Conservation (phyloP, 208 protist species). For the Leishmania major region DNA sequence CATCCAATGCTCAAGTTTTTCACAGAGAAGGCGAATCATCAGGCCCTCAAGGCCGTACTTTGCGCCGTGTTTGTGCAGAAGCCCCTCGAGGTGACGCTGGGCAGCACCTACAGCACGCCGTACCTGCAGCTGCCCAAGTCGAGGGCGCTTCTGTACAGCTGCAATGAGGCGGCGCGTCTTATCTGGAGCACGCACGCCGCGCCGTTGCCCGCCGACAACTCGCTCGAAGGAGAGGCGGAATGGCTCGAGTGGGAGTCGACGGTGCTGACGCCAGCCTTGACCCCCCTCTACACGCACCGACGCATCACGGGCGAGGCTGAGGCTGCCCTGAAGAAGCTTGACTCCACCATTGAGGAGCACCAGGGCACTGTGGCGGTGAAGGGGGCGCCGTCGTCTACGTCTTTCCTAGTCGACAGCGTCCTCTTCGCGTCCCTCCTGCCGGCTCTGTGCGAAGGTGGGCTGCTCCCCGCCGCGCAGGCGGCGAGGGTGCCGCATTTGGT, state of each 20-base stretch:
- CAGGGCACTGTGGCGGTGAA: constrained; percentile 28
- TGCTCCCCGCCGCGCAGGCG: constrained; percentile 51
- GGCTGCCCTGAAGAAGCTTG: constrained; percentile 59
- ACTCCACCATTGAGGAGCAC: constrained; percentile 51
- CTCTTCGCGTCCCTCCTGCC: constrained; percentile 77
- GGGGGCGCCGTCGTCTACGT: constrained; percentile 20
- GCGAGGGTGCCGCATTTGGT: constrained; percentile 58
- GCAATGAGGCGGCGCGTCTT: constrained; percentile 73
- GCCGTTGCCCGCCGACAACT: constrained; percentile 14
- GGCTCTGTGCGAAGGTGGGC: constrained; percentile 80
- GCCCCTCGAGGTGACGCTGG: constrained; percentile 72
- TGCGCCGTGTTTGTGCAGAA: constrained; percentile 47
- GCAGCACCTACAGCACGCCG: constrained; percentile 64
- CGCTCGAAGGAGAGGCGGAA: constrained; percentile 66
- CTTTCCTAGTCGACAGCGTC: constrained; percentile 77
- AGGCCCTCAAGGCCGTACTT: constrained; percentile 86
- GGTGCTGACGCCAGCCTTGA: constrained; percentile 57
- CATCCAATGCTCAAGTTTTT: constrained; percentile 52
- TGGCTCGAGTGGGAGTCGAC: constrained; percentile 88
- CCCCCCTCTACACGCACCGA: constrained; percentile 76
- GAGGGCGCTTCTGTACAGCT: constrained; percentile 52
- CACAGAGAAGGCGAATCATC: constrained; percentile 89
- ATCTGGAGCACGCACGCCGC: constrained; percentile 6
- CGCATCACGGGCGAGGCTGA: constrained; percentile 50
- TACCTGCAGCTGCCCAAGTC: constrained; percentile 55